Base-by-base conservation (phyloP, 768 basidiomycete species). In the Crepidotus variabilis region DNA sequence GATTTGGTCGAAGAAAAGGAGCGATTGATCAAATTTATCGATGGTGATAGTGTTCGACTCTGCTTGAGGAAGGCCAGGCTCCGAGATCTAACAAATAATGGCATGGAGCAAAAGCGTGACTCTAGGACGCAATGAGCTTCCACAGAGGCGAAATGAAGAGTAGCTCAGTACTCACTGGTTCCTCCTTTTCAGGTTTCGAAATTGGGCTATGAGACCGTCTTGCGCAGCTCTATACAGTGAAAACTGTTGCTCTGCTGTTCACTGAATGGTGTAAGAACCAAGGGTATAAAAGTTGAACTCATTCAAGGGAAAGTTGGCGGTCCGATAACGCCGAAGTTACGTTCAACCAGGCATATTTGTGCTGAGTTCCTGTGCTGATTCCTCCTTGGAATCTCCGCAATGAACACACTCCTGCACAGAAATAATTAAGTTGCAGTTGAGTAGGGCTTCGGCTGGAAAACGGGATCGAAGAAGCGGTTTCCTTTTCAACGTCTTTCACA, bases 1-100 rank as follows among this genome's bases (percentile, higher is more conserved):
- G 68, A 35, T 24, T 61, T 46, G 45, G 59, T 55, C 36, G 56
- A 49, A 52, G 63, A 58, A 16, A 32, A 47, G 18, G 33, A 51
- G 18, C 32, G 36, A 39, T 50, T 35, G 54, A 57, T 36, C 24
- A 22, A 28, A 23, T 56, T 61, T 60, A 65, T 63, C 60, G 57
- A 61, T 63, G 54, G 56, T 50, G 58, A 57, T n/a, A 48, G 11
- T 43, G 18, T 24, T 33, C 16, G 56, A 23, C 43, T 51, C 57
- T 32, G 58, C 28, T 22, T 46, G 57, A 56, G 57, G 6, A 2
- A 18, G 5, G 10, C 21, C 47, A n/a, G 54, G 46, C 18, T 2
- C 16, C 24, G 33, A 23, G 53, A 48, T 48, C 54, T 48, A 34
- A 13, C 36, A 22, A 24, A 47, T 20, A 47, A 36, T 45, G 48